These are phyloP conservation scores for Globisporangium cylindrosporum DNA, from an alignment of 352 stramenopile species.

Conservation along the genomic window DNA sequence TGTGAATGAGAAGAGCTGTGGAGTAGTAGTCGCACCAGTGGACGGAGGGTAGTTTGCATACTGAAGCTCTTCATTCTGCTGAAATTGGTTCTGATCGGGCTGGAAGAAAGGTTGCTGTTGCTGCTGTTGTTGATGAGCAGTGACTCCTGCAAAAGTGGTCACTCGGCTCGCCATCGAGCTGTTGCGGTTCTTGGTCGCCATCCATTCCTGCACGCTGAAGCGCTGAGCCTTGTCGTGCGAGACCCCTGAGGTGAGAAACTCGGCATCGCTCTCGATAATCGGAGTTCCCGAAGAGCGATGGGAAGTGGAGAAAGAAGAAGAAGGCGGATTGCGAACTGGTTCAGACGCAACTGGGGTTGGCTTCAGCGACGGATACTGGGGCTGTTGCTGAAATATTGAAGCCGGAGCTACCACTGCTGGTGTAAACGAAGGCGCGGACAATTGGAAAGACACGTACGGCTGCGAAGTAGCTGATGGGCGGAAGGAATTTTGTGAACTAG, in stretches of 20 bases:
- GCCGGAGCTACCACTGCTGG: neutral
- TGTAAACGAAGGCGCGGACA: neutral
- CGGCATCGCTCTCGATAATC: constrained; percentile 42
- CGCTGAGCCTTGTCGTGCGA: constrained; percentile 63
- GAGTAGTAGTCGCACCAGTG: neutral
- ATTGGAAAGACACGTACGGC: neutral
- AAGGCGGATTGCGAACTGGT: neutral
- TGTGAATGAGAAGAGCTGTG: constrained; percentile 7
- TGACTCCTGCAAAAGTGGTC: constrained; percentile 17
- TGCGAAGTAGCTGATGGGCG: neutral
- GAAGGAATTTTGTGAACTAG: neutral
- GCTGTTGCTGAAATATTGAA: neutral
- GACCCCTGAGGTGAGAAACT: constrained; percentile 52
- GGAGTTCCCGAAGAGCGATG: constrained; percentile 4
- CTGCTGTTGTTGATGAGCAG: constrained; percentile 7
- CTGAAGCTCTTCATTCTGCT: neutral
- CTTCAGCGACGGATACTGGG: neutral
- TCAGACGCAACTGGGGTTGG: neutral
- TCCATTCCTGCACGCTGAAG: constrained; percentile 76
- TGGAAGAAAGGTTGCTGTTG: constrained; percentile 6
- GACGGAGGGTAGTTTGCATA: neutral
- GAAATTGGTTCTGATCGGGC: neutral
- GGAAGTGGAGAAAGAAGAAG: neutral
- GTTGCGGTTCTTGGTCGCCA: constrained; percentile 53
- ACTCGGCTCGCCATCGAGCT: constrained; percentile 26